A percentile compares a stretch with the other conserved stretches of the same genome.
phyloP scores from a whole-genome alignment of 202 grass and related monocot species.

The Zizania palustris region DNA sequence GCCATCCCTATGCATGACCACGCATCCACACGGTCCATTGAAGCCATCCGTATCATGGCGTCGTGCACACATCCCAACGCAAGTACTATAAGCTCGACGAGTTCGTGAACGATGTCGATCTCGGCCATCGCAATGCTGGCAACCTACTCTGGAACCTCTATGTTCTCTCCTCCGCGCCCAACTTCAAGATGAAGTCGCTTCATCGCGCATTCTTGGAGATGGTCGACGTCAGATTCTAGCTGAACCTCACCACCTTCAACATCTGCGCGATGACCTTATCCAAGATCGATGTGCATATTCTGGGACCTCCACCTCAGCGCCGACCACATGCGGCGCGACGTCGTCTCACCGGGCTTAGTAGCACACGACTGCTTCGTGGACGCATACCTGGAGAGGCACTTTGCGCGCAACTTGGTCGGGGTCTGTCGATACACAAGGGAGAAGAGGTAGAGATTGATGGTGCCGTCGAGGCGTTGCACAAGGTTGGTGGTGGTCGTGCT shows the following conservation, averaged over 20 bases:
- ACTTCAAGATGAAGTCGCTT: conserved; percentile 95
- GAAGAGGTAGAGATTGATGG: too few relatives aligned
- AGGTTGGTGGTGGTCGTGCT: too few relatives aligned
- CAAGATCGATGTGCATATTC: conserved; percentile 98
- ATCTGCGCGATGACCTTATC: conserved; percentile 72
- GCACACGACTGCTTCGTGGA: conserved; percentile 84
- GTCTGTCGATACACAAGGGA: too few relatives aligned
- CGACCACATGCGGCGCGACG: conserved; percentile 52
- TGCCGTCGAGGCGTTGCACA: too few relatives aligned
- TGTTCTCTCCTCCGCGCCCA: conserved; percentile 80
- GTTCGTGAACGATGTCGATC: conserved; percentile 59
- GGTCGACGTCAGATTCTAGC: conserved; percentile 58
- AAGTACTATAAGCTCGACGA: conserved; percentile 81
- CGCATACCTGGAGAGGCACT: conserved; percentile 73
- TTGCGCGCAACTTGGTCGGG: conserved; percentile 79
- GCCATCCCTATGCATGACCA: too few relatives aligned
- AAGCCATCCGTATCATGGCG: conserved; percentile 57
- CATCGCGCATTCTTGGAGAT: conserved; percentile 88
- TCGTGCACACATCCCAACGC: conserved; percentile 58
- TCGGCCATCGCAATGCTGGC: conserved; percentile 54
- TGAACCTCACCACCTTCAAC: conserved; percentile 88
- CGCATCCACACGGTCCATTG: too few relatives aligned
- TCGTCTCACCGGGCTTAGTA: conserved; percentile 54
- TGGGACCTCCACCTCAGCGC: conserved; percentile 89
- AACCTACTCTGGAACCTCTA: conserved; percentile 87